Evolutionary conservation across 1,284 basidiomycete species (phyloP), one percentile per base, ranked within the genome.

Genomic region (Tranzscheliella williamsii): DNA sequence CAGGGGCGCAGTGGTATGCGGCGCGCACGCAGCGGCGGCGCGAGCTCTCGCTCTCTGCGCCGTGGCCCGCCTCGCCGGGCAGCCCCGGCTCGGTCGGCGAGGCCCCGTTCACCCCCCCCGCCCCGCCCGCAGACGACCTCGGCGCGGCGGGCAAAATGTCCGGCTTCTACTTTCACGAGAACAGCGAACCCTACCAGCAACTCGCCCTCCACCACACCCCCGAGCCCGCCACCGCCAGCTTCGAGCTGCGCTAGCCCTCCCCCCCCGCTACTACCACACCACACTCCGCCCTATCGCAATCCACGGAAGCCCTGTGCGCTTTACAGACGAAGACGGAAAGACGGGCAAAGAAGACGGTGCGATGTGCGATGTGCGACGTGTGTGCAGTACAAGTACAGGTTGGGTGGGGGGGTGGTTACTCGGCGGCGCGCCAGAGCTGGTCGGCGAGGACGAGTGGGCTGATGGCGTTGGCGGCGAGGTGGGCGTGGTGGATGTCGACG

Each of bases 151-250:
- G 71, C n/a, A 72, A 77, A 34, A 91, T 91, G 87, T 87, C 84
- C 60, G 89, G 90, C 21, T 94, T 90, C 79, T 96, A 95, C 80
- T 95, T 89, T 80, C 92, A 95, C 80, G 87, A 88, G 80, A 88
- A 89, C 71, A 89, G 87, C 44, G 88, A 90, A 70, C 88, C 88
- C 85, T 90, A 73, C 64, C 81, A 82, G 62, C 80, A 82, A 56
- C 72, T 82, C 12, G 78, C 73, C 27, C 72, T 82, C 8, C 70
- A 73, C n/a, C 79, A 81, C 58, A 72, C 79, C 0, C 77, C 80
- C 7, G 55, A 72, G 22, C 47, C 64, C 9, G 51, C 72, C 16
- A 66, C 60, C 26, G 67, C 72, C 26, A 70, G 73, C 13, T 79
- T 81, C 33, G 80, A 81, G 66, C 66, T 81, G 56, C 78, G 79